A percentile compares a stretch with the other conserved stretches of the same genome.
phyloP scores from a whole-genome alignment of 2,329 filamentous ascomycete species.

The Fusarium tjaetaba region DNA sequence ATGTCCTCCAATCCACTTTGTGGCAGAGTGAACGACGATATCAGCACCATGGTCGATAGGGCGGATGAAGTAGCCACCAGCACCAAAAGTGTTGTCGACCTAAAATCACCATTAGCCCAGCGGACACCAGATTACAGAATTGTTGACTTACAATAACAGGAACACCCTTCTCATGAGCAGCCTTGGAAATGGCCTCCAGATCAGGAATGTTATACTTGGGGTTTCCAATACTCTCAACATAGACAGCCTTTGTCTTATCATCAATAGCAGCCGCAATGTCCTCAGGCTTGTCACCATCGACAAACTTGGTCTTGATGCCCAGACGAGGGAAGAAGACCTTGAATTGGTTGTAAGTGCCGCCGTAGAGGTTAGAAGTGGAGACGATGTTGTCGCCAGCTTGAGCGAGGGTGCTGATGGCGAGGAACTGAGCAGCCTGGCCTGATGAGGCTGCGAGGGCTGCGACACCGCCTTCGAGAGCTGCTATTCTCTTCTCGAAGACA shows the following conservation, averaged over 20 bases:
- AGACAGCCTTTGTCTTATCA: conserved; percentile 92
- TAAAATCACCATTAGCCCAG: conserved; percentile 45
- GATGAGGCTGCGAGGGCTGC: conserved; percentile 87
- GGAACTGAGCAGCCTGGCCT: conserved; percentile 92
- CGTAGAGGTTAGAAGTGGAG: conserved; percentile 89
- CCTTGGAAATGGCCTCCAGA: conserved; percentile 84
- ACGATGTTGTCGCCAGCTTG: conserved; percentile 93
- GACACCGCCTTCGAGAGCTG: conserved; percentile 92
- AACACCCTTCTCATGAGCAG: conserved; percentile 75
- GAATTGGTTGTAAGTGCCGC: conserved; percentile 97
- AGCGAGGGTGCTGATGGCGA: conserved; percentile 85
- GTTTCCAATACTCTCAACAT: conserved; percentile 93
- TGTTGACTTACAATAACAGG: conserved; percentile 65
- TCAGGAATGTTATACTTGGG: conserved; percentile 93
- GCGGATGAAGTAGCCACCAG: conserved; percentile 86
- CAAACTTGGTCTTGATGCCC: conserved; percentile 88
- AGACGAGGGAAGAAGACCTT: conserved; percentile 90
- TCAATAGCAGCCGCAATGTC: conserved; percentile 87
- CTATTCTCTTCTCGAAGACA: conserved; percentile 95
- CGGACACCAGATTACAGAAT: not conserved
- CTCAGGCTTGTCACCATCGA: conserved; percentile 80
- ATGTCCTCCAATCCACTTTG: conserved; percentile 97
- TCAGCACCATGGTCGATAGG: conserved; percentile 93
- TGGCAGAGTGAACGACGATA: conserved; percentile 93
- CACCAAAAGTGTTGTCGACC: conserved; percentile 96